Evolutionary conservation across 2,329 filamentous ascomycete genomes (phyloP).

Genomic region (Metarhizium humberi): DNA sequence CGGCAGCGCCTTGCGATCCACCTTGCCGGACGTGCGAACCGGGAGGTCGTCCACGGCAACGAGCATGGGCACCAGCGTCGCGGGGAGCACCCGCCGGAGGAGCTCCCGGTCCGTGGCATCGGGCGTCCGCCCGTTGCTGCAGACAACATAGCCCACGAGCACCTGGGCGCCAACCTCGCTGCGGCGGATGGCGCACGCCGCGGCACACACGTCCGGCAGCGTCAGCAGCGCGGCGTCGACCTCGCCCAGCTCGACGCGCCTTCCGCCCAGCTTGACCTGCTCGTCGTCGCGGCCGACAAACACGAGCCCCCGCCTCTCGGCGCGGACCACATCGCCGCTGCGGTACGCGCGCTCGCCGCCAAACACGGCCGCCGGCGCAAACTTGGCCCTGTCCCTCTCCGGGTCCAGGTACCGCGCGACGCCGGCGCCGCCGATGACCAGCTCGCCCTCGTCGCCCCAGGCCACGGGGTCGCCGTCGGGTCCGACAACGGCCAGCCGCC

Average conservation of each 20-base stretch:
- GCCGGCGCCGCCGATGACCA: constrained; percentile 14
- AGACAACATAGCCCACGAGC: constrained; percentile 13
- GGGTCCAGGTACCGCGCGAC: constrained; percentile 14
- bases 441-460: constrained; percentile 16
- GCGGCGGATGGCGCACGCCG: constrained; percentile 9
- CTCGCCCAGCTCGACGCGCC: constrained; percentile 18
- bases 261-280: constrained; percentile 20
- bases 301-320: constrained; percentile 12
- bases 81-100: constrained; percentile 8
- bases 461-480: constrained; percentile 33
- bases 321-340: constrained; percentile 16
- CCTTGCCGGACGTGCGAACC: constrained; percentile 13
- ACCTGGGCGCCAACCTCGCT: constrained; percentile 12
- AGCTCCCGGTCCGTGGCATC: constrained; percentile 1
- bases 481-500: constrained; percentile 19
- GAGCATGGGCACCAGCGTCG: constrained; percentile 12
- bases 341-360: constrained; percentile 14
- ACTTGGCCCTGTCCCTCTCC: constrained; percentile 12
- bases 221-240: constrained; percentile 14
- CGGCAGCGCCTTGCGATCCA: constrained; percentile 13
- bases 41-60: constrained; percentile 11
- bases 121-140: background rate
- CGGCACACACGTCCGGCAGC: constrained; percentile 12
- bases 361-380: constrained; percentile 10
- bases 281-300: constrained; percentile 17